Conservation (phyloP, 2,329 filamentous ascomycete genomes). For the Hypoxylon sp. region DNA sequence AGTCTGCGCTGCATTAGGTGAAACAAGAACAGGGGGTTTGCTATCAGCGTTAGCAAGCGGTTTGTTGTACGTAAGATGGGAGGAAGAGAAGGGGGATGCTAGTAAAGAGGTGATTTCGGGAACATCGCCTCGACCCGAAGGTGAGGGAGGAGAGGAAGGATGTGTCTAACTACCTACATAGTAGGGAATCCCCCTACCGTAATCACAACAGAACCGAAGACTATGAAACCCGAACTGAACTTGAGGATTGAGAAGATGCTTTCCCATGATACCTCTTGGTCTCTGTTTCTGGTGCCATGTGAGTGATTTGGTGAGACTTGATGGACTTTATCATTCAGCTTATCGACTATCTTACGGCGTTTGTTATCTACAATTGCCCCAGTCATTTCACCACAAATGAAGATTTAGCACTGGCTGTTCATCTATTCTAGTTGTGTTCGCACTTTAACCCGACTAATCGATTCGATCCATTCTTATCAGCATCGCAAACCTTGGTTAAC, state of each 20-base stretch:
- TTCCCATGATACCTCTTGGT: not conserved
- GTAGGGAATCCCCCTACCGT: constrained; percentile 42
- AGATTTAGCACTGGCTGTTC: not conserved
- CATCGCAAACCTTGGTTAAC: too few species aligned
- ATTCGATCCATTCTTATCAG: too few species aligned
- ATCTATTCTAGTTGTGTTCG: too few species aligned
- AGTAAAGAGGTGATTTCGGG: constrained; percentile 22
- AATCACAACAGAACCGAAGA: constrained; percentile 39
- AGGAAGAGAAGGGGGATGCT: constrained; percentile 3
- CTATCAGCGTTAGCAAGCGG: constrained; percentile 25
- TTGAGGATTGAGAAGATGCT: constrained; percentile 12
- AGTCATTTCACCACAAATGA: not conserved
- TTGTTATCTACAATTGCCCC: not conserved
- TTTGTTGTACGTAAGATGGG: constrained; percentile 20
- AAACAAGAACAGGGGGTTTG: constrained; percentile 13
- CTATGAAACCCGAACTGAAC: constrained; percentile 17
- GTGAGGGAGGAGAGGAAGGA: constrained; percentile 18
- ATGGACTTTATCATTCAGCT: not conserved
- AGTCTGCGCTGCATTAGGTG: constrained; percentile 28
- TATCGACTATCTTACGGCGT: not conserved
- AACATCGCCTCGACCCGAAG: constrained; percentile 16
- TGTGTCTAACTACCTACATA: constrained; percentile 39
- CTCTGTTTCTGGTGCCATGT: not conserved
- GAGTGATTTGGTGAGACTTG: not conserved
- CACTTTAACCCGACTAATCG: too few species aligned